phyloP scores from a whole-genome alignment of 2,329 filamentous ascomycete genomes.

The Pseudocercospora crystallina region DNA sequence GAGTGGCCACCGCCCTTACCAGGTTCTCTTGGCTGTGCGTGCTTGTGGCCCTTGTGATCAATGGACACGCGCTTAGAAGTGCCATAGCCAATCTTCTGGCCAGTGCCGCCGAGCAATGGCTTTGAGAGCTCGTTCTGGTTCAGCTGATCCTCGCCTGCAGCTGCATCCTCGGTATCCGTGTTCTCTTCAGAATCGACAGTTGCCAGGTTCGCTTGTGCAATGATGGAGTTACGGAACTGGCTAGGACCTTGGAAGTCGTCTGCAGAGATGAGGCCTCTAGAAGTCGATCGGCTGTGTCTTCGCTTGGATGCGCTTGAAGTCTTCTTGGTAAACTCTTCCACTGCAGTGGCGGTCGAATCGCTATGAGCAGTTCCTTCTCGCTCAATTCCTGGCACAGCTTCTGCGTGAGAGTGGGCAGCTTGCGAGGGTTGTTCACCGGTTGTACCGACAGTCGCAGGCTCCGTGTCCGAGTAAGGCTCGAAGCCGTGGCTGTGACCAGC shows the following conservation, averaged over 20 bases:
- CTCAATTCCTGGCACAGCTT: conserved; percentile 43
- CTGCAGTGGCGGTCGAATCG: conserved; percentile 34
- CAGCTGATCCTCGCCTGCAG: conserved; percentile 33
- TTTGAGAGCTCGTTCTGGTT: conserved; percentile 12
- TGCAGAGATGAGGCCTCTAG: conserved; percentile 48
- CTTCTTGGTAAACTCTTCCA: conserved; percentile 14
- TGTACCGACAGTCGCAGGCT: conserved; percentile 30
- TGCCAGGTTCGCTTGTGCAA: conserved; percentile 60
- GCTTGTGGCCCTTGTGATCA: conserved; percentile 64
- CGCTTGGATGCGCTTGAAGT: conserved; percentile 35
- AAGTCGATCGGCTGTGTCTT: conserved; percentile 63
- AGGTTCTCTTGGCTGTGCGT: conserved; percentile 69
- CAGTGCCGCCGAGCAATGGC: conserved; percentile 32
- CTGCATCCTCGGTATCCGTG: conserved; percentile 55
- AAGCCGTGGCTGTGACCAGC: conserved; percentile 53
- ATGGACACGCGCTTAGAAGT: conserved; percentile 33
- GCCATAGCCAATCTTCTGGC: conserved; percentile 33
- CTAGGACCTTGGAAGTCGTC: conserved; percentile 79
- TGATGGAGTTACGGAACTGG: conserved; percentile 88
- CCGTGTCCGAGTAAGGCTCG: conserved; percentile 48
- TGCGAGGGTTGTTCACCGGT: conserved; percentile 37
- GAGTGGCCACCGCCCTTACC: conserved; percentile 65
- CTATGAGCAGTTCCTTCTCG: conserved; percentile 61
- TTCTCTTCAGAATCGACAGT: conserved; percentile 56
- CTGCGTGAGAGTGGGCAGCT: conserved; percentile 48